These are phyloP conservation scores for Pseudogymnoascus pannorum DNA, from an alignment of 2,329 filamentous ascomycete genomes.

Conservation along the genomic window DNA sequence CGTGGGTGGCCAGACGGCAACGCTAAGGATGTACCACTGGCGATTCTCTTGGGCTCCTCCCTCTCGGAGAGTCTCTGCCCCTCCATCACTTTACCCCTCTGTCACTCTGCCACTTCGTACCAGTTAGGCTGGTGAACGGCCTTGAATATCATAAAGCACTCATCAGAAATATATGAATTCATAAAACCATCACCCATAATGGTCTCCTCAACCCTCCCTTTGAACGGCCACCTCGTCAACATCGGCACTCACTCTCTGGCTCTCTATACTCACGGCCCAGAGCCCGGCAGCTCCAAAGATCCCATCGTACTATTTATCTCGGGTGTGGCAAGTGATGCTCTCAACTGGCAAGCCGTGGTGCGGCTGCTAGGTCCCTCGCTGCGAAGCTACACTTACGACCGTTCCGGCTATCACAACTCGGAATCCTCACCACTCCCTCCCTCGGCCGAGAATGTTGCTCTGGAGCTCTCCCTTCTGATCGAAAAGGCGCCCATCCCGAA, in stretches of 20 bases:
- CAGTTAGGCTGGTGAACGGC: no score
- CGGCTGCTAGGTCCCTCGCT: constrained; percentile 10
- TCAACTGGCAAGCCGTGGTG: constrained; percentile 15
- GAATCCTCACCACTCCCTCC: constrained; percentile 12
- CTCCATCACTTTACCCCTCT: no score
- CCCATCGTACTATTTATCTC: constrained; percentile 15
- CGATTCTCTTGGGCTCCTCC: no score
- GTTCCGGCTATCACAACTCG: constrained; percentile 14
- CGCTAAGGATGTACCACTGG: no score
- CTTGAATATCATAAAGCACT: no score
- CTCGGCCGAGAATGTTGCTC: constrained; percentile 13
- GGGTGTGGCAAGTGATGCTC: constrained; percentile 10
- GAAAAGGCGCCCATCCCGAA: constrained; percentile 10
- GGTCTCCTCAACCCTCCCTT: constrained; percentile 15
- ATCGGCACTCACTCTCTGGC: constrained; percentile 15
- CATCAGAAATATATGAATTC: no score
- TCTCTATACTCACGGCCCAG: constrained; percentile 12
- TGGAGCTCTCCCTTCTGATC: constrained; percentile 15
- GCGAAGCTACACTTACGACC: constrained; percentile 15
- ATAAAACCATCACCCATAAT: no score
- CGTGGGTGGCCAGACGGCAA: no score
- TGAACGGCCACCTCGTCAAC: constrained; percentile 11
- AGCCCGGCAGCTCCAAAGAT: not conserved
- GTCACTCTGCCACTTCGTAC: no score
- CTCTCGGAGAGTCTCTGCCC: no score